Evolutionary conservation across 306 rosid genomes (phyloP).

Genomic region (Prunus armeniaca): DNA sequence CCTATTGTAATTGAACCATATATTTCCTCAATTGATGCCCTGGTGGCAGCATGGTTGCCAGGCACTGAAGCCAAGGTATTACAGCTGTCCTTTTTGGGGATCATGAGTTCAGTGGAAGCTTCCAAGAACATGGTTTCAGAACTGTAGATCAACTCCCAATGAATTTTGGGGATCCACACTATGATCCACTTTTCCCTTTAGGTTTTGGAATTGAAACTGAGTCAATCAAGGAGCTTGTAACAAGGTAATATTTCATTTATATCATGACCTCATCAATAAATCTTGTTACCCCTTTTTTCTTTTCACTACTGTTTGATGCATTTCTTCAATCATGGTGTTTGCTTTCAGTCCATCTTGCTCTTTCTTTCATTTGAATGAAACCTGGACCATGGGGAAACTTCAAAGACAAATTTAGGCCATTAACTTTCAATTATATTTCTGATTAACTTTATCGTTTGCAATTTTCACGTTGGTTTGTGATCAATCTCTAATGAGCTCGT

Average conservation of each 20-base stretch:
- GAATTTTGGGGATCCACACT: constrained; percentile 82
- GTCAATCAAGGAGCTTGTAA: constrained; percentile 59
- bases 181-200: constrained; percentile 92
- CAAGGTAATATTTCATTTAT: constrained; percentile 45
- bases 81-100: constrained; percentile 84
- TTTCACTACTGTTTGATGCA: not conserved
- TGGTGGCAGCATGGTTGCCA: constrained; percentile 94
- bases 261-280: not conserved
- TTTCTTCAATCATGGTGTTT: not conserved
- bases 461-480: no score
- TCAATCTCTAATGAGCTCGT: not conserved
- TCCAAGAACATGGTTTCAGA: constrained; percentile 90
- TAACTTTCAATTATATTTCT: no score
- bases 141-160: constrained; percentile 87
- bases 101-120: constrained; percentile 81
- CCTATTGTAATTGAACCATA: constrained; percentile 85
- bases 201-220: constrained; percentile 72
- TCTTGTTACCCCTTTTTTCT: not conserved
- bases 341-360: not conserved
- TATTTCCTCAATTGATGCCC: constrained; percentile 55
- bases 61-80: constrained; percentile 87
- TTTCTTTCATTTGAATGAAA: not conserved
- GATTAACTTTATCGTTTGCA: not conserved
- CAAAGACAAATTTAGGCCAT: no score
- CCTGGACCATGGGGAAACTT: no score